Evolutionary conservation across 176 grass and related monocot species (phyloP).

Genomic region (Musa itinerans): DNA sequence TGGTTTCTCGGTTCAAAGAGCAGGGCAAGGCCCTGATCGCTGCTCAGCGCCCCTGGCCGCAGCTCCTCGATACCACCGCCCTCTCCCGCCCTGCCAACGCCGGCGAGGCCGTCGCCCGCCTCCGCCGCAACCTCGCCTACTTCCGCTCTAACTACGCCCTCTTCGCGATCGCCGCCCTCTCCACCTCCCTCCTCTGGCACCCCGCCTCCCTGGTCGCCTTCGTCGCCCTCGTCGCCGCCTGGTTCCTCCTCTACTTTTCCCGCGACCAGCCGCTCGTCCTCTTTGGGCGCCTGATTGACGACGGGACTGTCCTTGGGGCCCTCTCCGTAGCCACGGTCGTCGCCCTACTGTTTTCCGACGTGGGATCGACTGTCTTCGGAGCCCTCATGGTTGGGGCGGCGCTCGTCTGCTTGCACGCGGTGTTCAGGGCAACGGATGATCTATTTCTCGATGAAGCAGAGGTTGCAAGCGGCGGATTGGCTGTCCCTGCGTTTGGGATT

Average conservation of each 20-base stretch:
- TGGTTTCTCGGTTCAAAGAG: slow-evolving; percentile 60
- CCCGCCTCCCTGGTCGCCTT: slow-evolving; percentile 61
- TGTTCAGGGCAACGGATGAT: slow-evolving; percentile 50
- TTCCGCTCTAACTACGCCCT: slow-evolving; percentile 94
- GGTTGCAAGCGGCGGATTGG: slow-evolving; percentile 35
- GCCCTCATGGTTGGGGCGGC: slow-evolving; percentile 37
- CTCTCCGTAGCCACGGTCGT: slow-evolving; percentile 56
- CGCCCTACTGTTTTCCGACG: slow-evolving; percentile 57
- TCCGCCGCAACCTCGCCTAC: slow-evolving; percentile 72
- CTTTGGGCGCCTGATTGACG: slow-evolving; percentile 55
- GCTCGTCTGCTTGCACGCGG: slow-evolving; percentile 55
- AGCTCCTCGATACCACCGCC: slow-evolving; percentile 48
- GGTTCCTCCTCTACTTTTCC: slow-evolving; percentile 65
- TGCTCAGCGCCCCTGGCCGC: slow-evolving; percentile 62
- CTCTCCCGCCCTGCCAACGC: slow-evolving; percentile 62
- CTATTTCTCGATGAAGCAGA: slow-evolving; percentile 71
- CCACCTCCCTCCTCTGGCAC: slow-evolving; percentile 59
- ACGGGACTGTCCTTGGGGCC: slow-evolving; percentile 51
- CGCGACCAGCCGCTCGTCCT: slow-evolving; percentile 43
- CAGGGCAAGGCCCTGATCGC: slow-evolving; percentile 34
- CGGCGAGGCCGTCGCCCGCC: slow-evolving; percentile 45
- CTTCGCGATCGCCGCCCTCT: slow-evolving; percentile 41
- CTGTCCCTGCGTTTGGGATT: background rate
- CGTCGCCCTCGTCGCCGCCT: slow-evolving; percentile 57
- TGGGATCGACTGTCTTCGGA: slow-evolving; percentile 78